Conservation (phyloP, 129 eudicot species). For the Flaveria ramosissima region DNA sequence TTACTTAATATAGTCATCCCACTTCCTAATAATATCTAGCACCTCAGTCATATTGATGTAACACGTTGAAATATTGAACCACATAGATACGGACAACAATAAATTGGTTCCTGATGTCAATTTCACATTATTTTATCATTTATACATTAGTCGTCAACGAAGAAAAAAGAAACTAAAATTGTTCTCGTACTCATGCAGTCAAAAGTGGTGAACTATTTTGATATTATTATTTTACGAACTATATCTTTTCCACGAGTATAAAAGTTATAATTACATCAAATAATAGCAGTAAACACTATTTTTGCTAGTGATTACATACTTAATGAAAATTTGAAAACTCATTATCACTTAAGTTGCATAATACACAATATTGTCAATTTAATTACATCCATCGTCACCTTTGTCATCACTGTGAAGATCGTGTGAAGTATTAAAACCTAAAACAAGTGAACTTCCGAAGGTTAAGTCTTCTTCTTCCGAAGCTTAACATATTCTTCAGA, state of each 20-base stretch:
- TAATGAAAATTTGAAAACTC: background rate
- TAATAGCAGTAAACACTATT: too few relatives aligned
- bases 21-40: too few relatives aligned
- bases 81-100: background rate
- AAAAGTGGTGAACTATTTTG: background rate
- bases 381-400: too few relatives aligned
- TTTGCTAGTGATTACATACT: background rate
- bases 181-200: background rate
- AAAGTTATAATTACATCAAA: too few relatives aligned
- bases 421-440: too few relatives aligned
- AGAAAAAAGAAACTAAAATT: background rate
- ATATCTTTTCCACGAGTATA: background rate
- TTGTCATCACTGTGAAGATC: background rate
- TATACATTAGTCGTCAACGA: background rate
- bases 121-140: background rate
- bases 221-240: background rate
- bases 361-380: too few relatives aligned
- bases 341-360: background rate
- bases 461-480: too few relatives aligned
- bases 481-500: too few relatives aligned
- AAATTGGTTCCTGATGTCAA: background rate
- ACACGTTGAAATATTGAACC: background rate
- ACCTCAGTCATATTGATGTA: background rate
- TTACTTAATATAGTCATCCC: too few relatives aligned
- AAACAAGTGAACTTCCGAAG: too few relatives aligned